A percentile compares a stretch with the other conserved stretches of the same genome.
phyloP scores from a whole-genome alignment of 352 stramenopile species.

The Globisporangium heterothallicum region DNA sequence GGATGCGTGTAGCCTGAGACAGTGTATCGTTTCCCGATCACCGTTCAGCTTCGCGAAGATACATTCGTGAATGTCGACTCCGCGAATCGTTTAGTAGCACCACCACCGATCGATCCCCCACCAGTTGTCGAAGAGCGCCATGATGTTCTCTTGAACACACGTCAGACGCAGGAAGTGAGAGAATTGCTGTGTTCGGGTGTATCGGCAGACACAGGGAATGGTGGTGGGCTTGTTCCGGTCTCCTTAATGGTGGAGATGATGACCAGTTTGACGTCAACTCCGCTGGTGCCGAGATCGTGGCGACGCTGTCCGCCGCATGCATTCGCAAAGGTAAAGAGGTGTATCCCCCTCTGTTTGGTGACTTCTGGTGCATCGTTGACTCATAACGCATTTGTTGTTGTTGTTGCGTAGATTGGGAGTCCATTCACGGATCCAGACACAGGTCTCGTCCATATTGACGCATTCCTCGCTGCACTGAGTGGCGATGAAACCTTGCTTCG shows the following conservation, averaged over 20 bases:
- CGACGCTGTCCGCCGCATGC: constrained; percentile 28
- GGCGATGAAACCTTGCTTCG: constrained; percentile 12
- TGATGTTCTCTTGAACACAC: constrained; percentile 36
- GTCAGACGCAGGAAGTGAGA: constrained; percentile 26
- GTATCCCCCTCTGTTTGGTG: too few relatives aligned
- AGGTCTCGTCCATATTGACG: constrained; percentile 30
- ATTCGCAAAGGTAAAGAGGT: constrained; percentile 42
- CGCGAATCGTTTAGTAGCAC: constrained; percentile 29
- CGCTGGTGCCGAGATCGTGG: constrained; percentile 36
- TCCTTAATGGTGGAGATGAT: constrained; percentile 31
- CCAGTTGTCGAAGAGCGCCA: constrained; percentile 42
- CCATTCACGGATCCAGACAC: constrained; percentile 22
- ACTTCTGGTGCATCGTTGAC: not conserved
- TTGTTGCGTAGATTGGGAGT: constrained; percentile 24
- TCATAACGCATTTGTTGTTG: not conserved
- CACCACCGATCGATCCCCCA: constrained; percentile 20
- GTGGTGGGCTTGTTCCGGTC: constrained; percentile 20
- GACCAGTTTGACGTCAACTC: constrained; percentile 21
- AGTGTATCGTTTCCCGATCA: constrained; percentile 51
- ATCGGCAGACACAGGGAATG: constrained; percentile 6
- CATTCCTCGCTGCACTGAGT: constrained; percentile 28
- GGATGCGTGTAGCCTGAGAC: constrained; percentile 29
- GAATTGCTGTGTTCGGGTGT: constrained; percentile 12
- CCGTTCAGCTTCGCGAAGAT: constrained; percentile 50
- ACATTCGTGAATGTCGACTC: constrained; percentile 38